phyloP scores from a whole-genome alignment of 2,329 filamentous ascomycete species.

The Zymoseptoria passerinii region DNA sequence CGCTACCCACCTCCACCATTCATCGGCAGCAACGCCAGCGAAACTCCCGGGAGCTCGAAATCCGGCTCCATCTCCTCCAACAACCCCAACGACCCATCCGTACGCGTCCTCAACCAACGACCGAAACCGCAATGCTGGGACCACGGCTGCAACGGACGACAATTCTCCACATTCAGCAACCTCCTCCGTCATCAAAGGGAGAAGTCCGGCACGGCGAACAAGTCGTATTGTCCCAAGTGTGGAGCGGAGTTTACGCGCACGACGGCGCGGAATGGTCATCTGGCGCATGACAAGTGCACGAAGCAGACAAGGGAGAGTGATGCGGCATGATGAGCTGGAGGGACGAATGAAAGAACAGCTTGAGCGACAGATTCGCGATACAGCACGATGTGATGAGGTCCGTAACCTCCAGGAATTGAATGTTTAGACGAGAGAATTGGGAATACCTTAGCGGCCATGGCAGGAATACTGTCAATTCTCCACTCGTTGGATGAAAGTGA shows the following conservation, averaged over 20 bases:
- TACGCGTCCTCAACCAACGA: conserved; percentile 30
- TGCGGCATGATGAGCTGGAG: background rate
- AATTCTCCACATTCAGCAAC: conserved; percentile 96
- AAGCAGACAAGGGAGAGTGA: conserved; percentile 46
- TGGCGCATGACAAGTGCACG: conserved; percentile 74
- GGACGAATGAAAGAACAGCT: background rate
- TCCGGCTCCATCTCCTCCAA: conserved; percentile 18
- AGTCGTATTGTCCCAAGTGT: conserved; percentile 83
- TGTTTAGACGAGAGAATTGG: background rate
- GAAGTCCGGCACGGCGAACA: conserved; percentile 83
- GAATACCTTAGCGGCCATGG: background rate
- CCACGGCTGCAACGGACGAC: conserved; percentile 88
- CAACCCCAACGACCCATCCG: conserved; percentile 1
- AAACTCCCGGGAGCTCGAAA: conserved; percentile 8
- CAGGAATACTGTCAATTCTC: background rate
- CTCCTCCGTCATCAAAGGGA: conserved; percentile 85
- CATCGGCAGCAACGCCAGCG: conserved; percentile 17
- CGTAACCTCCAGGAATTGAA: background rate
- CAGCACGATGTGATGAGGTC: background rate
- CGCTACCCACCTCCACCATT: conserved; percentile 20
- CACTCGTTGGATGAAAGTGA: background rate
- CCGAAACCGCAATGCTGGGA: conserved; percentile 98
- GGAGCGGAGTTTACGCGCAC: conserved; percentile 90
- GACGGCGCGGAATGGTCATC: conserved; percentile 78
- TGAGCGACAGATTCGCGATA: background rate